Evolutionary conservation across 345 rosid species (phyloP).

Genomic region (Diplotaxis tenuifolia): DNA sequence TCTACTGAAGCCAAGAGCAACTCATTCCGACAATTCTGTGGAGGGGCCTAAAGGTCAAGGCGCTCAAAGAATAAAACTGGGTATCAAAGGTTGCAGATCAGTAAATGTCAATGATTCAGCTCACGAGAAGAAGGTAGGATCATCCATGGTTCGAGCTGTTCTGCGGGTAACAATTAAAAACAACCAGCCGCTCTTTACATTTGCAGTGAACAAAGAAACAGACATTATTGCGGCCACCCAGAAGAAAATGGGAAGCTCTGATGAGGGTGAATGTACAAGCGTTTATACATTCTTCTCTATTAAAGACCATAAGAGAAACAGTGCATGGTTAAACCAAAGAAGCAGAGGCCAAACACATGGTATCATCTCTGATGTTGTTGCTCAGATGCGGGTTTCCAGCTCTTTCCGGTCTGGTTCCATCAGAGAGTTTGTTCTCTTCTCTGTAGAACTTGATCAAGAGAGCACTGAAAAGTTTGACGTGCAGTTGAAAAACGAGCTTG

Average conservation of each 20-base stretch:
- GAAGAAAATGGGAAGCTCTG: slow-evolving; percentile 49
- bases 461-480: slow-evolving; percentile 43
- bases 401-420: slow-evolving; percentile 42
- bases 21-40: slow-evolving; percentile 31
- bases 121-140: slow-evolving; percentile 43
- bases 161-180: not conserved
- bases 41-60: slow-evolving; percentile 39
- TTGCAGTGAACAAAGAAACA: no score
- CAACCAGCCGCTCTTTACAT: no score
- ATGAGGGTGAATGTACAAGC: slow-evolving; percentile 50
- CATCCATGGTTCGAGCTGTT: slow-evolving; percentile 29
- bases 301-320: slow-evolving; percentile 66
- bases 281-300: slow-evolving; percentile 68
- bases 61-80: slow-evolving; percentile 43
- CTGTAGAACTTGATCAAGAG: slow-evolving; percentile 48
- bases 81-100: slow-evolving; percentile 35
- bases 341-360: slow-evolving; percentile 61
- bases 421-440: slow-evolving; percentile 73
- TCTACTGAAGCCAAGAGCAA: slow-evolving; percentile 58
- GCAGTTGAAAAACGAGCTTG: slow-evolving; percentile 73
- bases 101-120: slow-evolving; percentile 41
- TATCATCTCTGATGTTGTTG: slow-evolving; percentile 59
- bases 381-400: slow-evolving; percentile 72
- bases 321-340: slow-evolving; percentile 70
- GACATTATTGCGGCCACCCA: slow-evolving; percentile 47